Evolutionary conservation across 2,329 filamentous ascomycete species (phyloP).

Genomic region (Cylindrodendrum hubeiense): DNA sequence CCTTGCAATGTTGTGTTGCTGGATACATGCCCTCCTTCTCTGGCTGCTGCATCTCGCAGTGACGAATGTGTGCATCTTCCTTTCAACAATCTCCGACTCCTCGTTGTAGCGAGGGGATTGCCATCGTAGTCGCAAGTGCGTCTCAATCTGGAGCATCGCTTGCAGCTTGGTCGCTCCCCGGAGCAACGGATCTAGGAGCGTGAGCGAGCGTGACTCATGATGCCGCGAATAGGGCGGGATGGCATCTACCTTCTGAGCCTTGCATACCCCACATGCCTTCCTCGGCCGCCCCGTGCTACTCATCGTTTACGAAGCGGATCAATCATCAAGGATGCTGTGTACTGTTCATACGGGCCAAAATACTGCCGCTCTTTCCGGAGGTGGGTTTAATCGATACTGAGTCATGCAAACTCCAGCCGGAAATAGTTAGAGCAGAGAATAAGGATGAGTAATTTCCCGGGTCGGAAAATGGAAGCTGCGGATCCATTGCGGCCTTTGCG

Average conservation of each 20-base stretch:
- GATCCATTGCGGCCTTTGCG: no score
- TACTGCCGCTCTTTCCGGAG: no score
- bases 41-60: neutral
- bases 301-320: neutral
- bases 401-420: no score
- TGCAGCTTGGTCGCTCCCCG: constrained; percentile 33
- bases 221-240: neutral
- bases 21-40: neutral
- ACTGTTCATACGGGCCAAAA: no score
- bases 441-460: no score
- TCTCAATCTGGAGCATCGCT: constrained; percentile 23
- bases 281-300: constrained; percentile 24
- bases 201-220: neutral
- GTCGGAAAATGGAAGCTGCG: neutral
- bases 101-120: neutral
- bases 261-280: constrained; percentile 33
- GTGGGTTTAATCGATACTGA: no score
- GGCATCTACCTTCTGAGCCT: constrained; percentile 29
- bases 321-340: no score
- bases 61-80: neutral
- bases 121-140: constrained; percentile 12
- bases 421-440: no score
- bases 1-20: no score
- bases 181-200: constrained; percentile 33
- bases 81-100: neutral